Base-by-base conservation (phyloP, 495 filamentous ascomycete species). In the Penicillium atrosanguineum region DNA sequence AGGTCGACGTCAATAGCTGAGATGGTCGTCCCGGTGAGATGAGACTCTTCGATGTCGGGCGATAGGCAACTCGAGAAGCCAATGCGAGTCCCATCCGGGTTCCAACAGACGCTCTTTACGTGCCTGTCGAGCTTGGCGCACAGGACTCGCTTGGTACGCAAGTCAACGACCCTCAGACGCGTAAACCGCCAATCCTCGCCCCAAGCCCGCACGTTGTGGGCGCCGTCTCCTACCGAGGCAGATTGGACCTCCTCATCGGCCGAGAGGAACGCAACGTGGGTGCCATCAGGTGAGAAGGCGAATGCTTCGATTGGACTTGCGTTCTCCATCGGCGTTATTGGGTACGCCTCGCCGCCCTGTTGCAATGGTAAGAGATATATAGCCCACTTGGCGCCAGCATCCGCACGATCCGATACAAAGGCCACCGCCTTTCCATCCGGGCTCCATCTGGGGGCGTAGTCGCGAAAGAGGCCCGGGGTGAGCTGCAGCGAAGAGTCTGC, bases 381-480 rank as follows among this genome's bases (percentile, higher is more conserved):
- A 18, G 43, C 58, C 53, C 43, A 54, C 42, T 53, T 45, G 14
- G 34, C 16, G 16, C 58, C 52, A 15, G 54, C 52, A 40, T 19
- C 48, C 16, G 51, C 50, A 16, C 62, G 59, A 57, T 65, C 56
- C 15, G 62, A 65, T 15, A 60, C 31, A 47, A 65, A 65, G 0
- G 62, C 62, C 20, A 65, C 52, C 25, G 48, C 39, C 23, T 59
- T 54, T 40, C 59, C 59, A 38, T 60, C 59, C 14, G 62, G 59
- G 18, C 49, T 55, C 62, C 56, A 65, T 50, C 36, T 21, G 25
- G 62, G 52, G 18, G 44, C 44, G 21, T 62, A 41, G 37, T 65
- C 62, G 46, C 48, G 53, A 48, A 59, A 65, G 38, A 65, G 44
- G 23, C 62, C 58, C 6, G 49, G 51, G n/a, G 58, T 65, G 44